phyloP scores from a whole-genome alignment of 768 basidiomycete genomes.

The Hortiboletus flavorubellus region DNA sequence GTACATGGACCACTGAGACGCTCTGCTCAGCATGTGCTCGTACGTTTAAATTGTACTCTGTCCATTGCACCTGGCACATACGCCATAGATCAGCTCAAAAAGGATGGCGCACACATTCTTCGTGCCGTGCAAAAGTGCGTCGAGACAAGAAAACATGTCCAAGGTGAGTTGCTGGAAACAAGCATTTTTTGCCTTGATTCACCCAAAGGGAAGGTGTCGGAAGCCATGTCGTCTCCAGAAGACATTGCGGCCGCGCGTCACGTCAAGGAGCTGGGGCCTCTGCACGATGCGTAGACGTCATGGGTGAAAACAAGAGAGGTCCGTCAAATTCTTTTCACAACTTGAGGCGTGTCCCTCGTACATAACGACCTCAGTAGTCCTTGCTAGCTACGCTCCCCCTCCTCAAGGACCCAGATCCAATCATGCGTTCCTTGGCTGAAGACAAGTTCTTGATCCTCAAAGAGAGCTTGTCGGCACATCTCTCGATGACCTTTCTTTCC shows the following conservation, averaged over 20 bases:
- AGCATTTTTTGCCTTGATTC: neutral
- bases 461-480: conserved; percentile 23
- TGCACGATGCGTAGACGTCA: conserved; percentile 64
- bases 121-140: conserved; percentile 53
- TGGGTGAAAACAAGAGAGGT: conserved; percentile 62
- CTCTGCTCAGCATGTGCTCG: conserved; percentile 7
- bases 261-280: conserved; percentile 64
- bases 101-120: conserved; percentile 50
- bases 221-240: conserved; percentile 49
- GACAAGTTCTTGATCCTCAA: conserved; percentile 59
- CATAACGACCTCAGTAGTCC: conserved; percentile 46
- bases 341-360: conserved; percentile 1
- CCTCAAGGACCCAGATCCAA: conserved; percentile 68
- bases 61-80: conserved; percentile 11
- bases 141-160: conserved; percentile 44
- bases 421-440: conserved; percentile 68
- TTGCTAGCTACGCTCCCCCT: conserved; percentile 60
- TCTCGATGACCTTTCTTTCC: conserved; percentile 53
- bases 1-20: conserved; percentile 15
- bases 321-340: conserved; percentile 14
- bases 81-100: conserved; percentile 30
- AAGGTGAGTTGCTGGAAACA: conserved; percentile 34
- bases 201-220: conserved; percentile 45
- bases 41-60: conserved; percentile 6
- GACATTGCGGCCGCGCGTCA: conserved; percentile 59